Base-by-base conservation (phyloP, 176 grass and related monocot genomes). In the Hyparrhenia diplandra region DNA sequence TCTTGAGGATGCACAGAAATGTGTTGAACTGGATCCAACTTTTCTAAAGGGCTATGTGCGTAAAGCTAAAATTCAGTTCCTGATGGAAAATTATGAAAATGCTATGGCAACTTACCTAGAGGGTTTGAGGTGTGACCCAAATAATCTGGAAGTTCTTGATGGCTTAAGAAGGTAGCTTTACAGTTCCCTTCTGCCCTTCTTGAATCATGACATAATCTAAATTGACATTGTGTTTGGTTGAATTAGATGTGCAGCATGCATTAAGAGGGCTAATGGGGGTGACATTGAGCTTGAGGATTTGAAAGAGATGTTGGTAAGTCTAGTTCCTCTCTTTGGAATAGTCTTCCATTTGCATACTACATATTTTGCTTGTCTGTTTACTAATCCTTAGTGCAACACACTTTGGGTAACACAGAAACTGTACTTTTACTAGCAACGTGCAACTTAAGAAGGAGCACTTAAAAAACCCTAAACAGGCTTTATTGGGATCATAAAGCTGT, bases 111-210 rank as follows among this genome's bases (percentile, higher is more conserved):
- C 82, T 24, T 92, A 92, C 20, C 25, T 89, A 65, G 84, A 89
- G 66, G 87, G 84, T 75, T 86, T 92, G 77, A 92, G 69, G 67
- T 82, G 84, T 89, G 90, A 92, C 5, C 90, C 90, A 51, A 92
- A 78, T 77, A 92, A 81, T 69, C 76, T 77, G 27, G 84, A 78
- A 41, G 51, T 89, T 57, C 58, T 89, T 76, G 55, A 89, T 89
- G 87, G 87, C 54, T 64, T 89, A 75, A 80, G 87, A 57, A 85
- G 87, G 87, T 89, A 85, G 32, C 18, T 88, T 84, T 69, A 6
- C 31, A 69, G 24, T 66, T 36, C 20, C 4, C 4, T 80, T 65
- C 20, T 69, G 47, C 60, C 63, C 45, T 80, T 75, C 18, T 74
- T 75, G 40, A 49, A 32, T 8, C 34, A 4, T 65, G 14, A 63